Percentiles rank a stretch among this genome's conserved stretches.
phyloP scores from a whole-genome alignment of 148 eudicot species.

The Talinum fruticosum region DNA sequence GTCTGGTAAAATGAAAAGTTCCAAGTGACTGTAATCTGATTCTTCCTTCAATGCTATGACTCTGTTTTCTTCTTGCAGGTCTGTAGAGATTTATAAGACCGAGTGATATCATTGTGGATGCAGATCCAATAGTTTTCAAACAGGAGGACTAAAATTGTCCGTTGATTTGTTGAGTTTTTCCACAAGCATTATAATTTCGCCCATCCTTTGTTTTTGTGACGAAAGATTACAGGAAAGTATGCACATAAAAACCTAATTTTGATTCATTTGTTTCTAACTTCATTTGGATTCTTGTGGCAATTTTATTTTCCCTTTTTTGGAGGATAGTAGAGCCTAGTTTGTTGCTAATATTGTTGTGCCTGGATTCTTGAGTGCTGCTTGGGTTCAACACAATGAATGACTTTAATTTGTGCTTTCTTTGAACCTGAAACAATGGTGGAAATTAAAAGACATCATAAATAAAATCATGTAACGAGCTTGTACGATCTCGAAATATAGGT shows the following conservation, averaged over 20 bases:
- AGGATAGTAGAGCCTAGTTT: no score
- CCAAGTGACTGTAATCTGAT: neutral
- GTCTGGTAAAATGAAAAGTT: neutral
- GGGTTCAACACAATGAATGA: no score
- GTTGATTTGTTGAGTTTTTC: neutral
- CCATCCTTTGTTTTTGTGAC: neutral
- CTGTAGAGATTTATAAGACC: neutral
- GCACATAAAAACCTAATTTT: neutral
- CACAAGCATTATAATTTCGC: neutral
- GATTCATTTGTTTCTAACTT: neutral
- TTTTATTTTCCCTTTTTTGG: no score
- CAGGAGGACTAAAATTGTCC: neutral
- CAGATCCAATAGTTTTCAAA: neutral
- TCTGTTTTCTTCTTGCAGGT: conserved; percentile 13
- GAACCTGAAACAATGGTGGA: no score
- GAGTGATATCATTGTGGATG: conserved; percentile 7
- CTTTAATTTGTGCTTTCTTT: no score
- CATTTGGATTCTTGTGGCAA: no score
- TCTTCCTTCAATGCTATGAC: neutral
- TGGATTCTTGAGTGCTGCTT: no score
- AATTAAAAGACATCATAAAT: no score
- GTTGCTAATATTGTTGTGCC: no score
- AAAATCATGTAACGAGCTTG: no score
- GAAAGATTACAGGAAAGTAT: neutral
- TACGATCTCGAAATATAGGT: no score